Conservation (phyloP, 1,284 basidiomycete species). For the Ganoderma boninense region DNA sequence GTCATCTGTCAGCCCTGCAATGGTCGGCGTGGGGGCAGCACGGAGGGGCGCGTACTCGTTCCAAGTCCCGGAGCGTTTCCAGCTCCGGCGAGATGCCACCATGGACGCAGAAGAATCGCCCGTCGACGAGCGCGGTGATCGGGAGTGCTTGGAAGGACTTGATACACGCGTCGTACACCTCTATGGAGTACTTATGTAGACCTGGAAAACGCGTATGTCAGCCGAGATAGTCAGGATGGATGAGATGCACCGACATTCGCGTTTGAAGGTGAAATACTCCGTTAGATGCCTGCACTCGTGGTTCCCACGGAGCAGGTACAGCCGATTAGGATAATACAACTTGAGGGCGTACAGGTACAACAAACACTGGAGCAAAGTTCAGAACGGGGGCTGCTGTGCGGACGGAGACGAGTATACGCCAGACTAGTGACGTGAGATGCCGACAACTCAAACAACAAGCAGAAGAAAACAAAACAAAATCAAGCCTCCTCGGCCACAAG, state of each 20-base stretch:
- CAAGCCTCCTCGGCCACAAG: neutral
- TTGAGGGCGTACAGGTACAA: constrained; percentile 42
- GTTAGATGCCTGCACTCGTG: constrained; percentile 45
- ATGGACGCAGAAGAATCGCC: constrained; percentile 97
- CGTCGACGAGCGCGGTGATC: constrained; percentile 93
- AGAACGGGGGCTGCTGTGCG: neutral
- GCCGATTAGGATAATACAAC: constrained; percentile 39
- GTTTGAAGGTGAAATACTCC: constrained; percentile 45
- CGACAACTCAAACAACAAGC: constrained; percentile 11
- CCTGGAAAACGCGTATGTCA: constrained; percentile 53
- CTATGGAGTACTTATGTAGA: constrained; percentile 91
- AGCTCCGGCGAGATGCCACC: constrained; percentile 95
- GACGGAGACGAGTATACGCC: too few relatives aligned
- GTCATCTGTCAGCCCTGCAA: constrained; percentile 1
- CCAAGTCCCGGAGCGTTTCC: constrained; percentile 83
- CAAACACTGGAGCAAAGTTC: constrained; percentile 31
- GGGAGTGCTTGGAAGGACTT: constrained; percentile 94
- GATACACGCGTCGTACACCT: constrained; percentile 91
- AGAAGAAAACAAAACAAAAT: constrained; percentile 35
- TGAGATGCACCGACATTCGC: constrained; percentile 36
- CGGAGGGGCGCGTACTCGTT: constrained; percentile 57
- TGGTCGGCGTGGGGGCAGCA: constrained; percentile 1
- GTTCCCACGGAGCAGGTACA: constrained; percentile 42
- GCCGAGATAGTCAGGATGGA: neutral
- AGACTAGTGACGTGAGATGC: too few relatives aligned